A percentile compares a stretch with the other conserved stretches of the same genome.
Evolutionary conservation across 2,329 filamentous ascomycete genomes (phyloP).

Genomic region (Aspergillus uvarum): DNA sequence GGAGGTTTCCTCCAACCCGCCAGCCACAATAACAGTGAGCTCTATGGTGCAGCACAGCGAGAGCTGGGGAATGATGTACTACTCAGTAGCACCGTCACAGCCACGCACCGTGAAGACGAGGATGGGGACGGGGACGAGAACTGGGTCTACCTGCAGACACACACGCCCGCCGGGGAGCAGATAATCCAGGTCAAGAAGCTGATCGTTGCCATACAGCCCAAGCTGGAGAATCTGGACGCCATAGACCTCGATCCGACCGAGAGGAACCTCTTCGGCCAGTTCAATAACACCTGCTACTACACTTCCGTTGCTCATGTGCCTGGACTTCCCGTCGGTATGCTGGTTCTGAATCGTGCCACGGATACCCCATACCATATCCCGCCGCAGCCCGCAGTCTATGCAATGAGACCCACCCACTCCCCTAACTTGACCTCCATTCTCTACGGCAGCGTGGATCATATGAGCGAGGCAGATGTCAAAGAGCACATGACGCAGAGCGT

Average conservation of each 20-base stretch:
- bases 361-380: not conserved
- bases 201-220: slow-evolving; percentile 39
- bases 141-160: slow-evolving; percentile 23
- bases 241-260: slow-evolving; percentile 37
- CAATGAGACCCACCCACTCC: not conserved
- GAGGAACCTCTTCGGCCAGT: slow-evolving; percentile 13
- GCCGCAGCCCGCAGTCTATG: not conserved
- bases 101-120: not conserved
- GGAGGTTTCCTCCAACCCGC: not conserved
- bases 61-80: not conserved
- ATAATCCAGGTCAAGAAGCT: slow-evolving; percentile 38
- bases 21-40: not conserved
- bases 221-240: slow-evolving; percentile 28
- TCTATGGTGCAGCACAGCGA: not conserved
- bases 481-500: not conserved
- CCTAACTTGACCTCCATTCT: not conserved
- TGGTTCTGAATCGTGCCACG: not conserved
- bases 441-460: not conserved
- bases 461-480: not conserved
- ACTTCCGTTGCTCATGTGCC: not conserved
- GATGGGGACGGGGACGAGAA: not conserved
- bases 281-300: not conserved
- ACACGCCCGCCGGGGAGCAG: slow-evolving; percentile 26
- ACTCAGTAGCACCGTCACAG: not conserved
- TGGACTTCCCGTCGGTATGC: not conserved